phyloP scores from a whole-genome alignment of 1,284 basidiomycete genomes.

The Trichosporon sp. region DNA sequence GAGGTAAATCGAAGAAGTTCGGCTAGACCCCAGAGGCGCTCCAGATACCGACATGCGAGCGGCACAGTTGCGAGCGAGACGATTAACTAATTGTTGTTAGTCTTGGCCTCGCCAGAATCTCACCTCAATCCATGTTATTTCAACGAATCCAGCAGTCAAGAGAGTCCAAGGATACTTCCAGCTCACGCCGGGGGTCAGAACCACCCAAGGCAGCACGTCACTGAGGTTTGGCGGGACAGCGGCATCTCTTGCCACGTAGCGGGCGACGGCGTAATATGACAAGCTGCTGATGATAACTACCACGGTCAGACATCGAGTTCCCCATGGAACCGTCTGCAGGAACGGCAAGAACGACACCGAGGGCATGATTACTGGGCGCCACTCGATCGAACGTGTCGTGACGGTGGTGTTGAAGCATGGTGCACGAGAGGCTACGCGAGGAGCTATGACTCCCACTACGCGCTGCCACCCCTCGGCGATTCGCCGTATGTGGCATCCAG shows the following conservation, averaged over 20 bases:
- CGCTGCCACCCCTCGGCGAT: background rate
- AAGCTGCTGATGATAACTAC: slow-evolving; percentile 63
- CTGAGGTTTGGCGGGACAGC: slow-evolving; percentile 8
- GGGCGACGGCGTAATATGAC: slow-evolving; percentile 56
- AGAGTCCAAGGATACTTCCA: slow-evolving; percentile 91
- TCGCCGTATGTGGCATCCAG: slow-evolving; percentile 2
- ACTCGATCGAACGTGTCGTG: background rate
- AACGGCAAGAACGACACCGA: slow-evolving; percentile 48
- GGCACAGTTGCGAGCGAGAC: slow-evolving; percentile 73
- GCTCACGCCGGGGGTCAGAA: slow-evolving; percentile 75
- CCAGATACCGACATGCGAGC: slow-evolving; percentile 80
- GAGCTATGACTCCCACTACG: background rate
- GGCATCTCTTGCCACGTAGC: slow-evolving; percentile 10
- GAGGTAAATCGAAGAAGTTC: slow-evolving; percentile 83
- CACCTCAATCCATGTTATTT: slow-evolving; percentile 78
- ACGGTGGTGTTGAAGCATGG: background rate
- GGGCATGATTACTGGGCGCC: slow-evolving; percentile 36
- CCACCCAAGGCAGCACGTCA: slow-evolving; percentile 65
- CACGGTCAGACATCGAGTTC: slow-evolving; percentile 70
- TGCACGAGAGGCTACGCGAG: background rate
- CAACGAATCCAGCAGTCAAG: slow-evolving; percentile 78
- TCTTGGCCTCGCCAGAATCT: slow-evolving; percentile 35
- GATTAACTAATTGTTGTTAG: slow-evolving; percentile 58
- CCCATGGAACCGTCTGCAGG: slow-evolving; percentile 49
- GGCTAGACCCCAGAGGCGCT: slow-evolving; percentile 83